Conservation (phyloP, 208 protist species). For the Tritrichomonas foetus region DNA sequence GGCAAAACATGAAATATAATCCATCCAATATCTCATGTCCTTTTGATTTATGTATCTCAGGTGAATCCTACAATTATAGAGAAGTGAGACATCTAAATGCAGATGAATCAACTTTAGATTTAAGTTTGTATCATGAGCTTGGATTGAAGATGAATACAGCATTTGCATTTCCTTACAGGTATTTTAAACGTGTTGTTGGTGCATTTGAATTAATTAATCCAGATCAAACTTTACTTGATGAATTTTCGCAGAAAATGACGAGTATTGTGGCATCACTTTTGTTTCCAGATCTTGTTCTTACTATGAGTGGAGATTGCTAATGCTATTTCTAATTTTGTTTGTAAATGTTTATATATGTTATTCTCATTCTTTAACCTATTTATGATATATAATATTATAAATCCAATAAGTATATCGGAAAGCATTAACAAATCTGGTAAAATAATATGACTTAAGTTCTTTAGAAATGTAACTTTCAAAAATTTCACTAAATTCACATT, state of each 20-base stretch:
- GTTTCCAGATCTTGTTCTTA: too few species aligned
- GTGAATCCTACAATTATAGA: background rate
- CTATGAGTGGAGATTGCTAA: too few species aligned
- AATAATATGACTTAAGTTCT: too few species aligned
- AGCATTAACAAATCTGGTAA: too few species aligned
- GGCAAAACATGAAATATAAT: background rate
- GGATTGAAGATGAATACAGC: background rate
- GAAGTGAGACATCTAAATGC: background rate
- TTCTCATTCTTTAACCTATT: too few species aligned
- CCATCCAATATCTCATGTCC: background rate
- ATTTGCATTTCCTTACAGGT: background rate
- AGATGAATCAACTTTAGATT: background rate
- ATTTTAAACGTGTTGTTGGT: background rate
- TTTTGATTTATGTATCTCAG: background rate
- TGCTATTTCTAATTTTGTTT: too few species aligned
- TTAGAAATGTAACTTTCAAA: too few species aligned
- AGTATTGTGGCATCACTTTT: too few species aligned
- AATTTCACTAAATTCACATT: too few species aligned
- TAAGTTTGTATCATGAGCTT: background rate
- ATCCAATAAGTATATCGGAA: too few species aligned
- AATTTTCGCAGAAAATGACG: background rate
- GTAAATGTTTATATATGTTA: too few species aligned
- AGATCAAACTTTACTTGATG: background rate
- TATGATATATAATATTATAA: too few species aligned
- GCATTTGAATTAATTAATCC: constrained; percentile 8